Base-by-base conservation (phyloP, 2,329 filamentous ascomycete genomes). In the Fusarium xylarioides region DNA sequence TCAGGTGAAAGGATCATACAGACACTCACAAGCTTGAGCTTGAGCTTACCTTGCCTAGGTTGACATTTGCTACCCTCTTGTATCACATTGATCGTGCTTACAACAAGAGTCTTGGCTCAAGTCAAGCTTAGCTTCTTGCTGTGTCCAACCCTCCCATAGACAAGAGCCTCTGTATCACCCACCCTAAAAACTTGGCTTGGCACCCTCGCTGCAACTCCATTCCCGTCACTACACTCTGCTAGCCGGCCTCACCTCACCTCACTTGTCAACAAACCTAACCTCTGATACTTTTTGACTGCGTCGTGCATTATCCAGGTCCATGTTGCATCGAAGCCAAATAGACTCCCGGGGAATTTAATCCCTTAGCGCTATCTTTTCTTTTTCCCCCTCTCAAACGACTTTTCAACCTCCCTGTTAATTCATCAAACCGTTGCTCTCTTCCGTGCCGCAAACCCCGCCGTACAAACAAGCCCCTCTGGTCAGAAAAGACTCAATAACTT, bases 171-270 rank as follows among this genome's bases (percentile, higher is more conserved):
- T 76, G 74, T 76, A 63, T 71, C 46, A 76, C 71, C 49, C 68
- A 71, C 66, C 67, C 54, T 59, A 23, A 44, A 16, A 38, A 47
- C 26, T 15, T 28, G n/a, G 47, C 55, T 19, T 28, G n/a, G 47
- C 55, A 53, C 34, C 52, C 37, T 38, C n/a, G 37, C 28, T 26
- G 37, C 42, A 34, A 57, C 42, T 38, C 55, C 32, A 49, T 50
- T 69, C 38, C 69, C 72, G 64, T 63, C 52, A 60, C 72, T 70
- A 75, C 37, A 67, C 59, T 62, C 71, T 62, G 46, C 59, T 70
- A 76, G 55, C 71, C 68, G 65, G 32, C 50, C 58, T 42, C 37
- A 57, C 50, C 58, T 42, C 37, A 57, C 40, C 44, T 38, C 35
- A 56, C 44, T 38, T 56, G 21, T 34, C n/a, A 34, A 44, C n/a